Base-by-base conservation (phyloP, 202 grass and related monocot species). In the Zoysia matrella region DNA sequence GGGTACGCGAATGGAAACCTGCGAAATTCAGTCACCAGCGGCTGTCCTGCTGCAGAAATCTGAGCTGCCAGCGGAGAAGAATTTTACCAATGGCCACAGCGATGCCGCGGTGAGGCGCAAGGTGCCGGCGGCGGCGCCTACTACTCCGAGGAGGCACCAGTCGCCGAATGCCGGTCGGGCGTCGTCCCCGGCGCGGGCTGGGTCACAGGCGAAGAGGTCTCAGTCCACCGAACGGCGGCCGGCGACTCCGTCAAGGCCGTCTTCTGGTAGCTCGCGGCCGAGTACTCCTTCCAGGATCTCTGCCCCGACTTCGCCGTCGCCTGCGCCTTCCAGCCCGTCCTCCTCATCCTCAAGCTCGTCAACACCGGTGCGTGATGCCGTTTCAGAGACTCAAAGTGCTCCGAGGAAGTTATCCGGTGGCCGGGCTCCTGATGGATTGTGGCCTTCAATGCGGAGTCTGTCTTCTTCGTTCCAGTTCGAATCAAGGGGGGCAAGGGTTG, bases 141-240 rank as follows among this genome's bases (percentile, higher is more conserved):
- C 76, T 4, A 81, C 90, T 15, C 89, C 89, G 13, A 72, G 79
- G 67, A 56, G 94, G 82, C 89, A 81, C 60, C 83, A 89, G 36
- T 94, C 91, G 78, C 94, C 94, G 84, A 97, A 86, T 85, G 92
- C 89, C 13, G 68, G 8, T 36, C 68, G 69, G 43, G 11, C 79
- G 15, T 60, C 72, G 45, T 75, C 88, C 8, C 52, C 78, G 45
- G 70, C 54, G 50, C 52, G 49, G 39, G 53, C 53, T n/a, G 67
- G 76, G 63, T 80, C 89, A 71, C 73, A 78, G 88, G 65, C 78
- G 15, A 97, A 89, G 85, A 80, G 92, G 83, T 48, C 92, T 22
- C 89, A 81, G 76, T 92, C 90, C 50, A 89, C 88, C 42, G 92
- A 97, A 56, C 85, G 92, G 82, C 80, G 94, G 74, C 88, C 92